Percentiles rank a stretch among this genome's conserved stretches.
These are phyloP conservation scores for Pseudozyma hubeiensis DNA, from an alignment of 1,284 basidiomycete species.

Conservation along the genomic window DNA sequence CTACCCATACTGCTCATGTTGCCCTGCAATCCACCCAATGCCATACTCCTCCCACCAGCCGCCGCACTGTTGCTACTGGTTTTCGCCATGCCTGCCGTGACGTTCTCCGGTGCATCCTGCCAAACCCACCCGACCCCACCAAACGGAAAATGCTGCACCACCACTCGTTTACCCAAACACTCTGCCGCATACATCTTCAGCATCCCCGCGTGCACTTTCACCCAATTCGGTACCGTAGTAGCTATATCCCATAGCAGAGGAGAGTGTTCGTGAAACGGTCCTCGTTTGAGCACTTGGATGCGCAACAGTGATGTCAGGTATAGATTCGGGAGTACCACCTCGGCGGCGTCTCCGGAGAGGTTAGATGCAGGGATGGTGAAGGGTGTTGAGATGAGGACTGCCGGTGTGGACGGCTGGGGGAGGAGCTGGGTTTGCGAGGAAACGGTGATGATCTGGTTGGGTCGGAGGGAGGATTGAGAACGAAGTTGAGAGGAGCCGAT, in stretches of 20 bases:
- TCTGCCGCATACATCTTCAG: slow-evolving; percentile 98
- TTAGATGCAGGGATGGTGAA: not conserved
- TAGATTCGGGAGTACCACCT: slow-evolving; percentile 51
- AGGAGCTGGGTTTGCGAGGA: slow-evolving; percentile 21
- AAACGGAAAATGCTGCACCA: slow-evolving; percentile 92
- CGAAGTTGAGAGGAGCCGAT: slow-evolving; percentile 91
- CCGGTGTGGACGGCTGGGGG: not conserved
- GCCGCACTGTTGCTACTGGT: not conserved
- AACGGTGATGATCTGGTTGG: slow-evolving; percentile 8
- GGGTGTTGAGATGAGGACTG: slow-evolving; percentile 16
- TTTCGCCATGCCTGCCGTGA: not conserved
- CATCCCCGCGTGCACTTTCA: slow-evolving; percentile 87
- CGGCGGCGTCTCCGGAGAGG: not conserved
- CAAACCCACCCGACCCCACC: slow-evolving; percentile 71
- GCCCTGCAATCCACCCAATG: slow-evolving; percentile 25
- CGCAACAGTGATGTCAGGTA: slow-evolving; percentile 76
- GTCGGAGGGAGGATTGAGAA: slow-evolving; percentile 21
- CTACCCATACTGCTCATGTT: slow-evolving; percentile 45
- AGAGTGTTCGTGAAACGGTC: slow-evolving; percentile 62
- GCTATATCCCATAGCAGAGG: slow-evolving; percentile 90
- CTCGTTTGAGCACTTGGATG: slow-evolving; percentile 58
- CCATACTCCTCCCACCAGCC: slow-evolving; percentile 8
- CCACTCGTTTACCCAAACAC: slow-evolving; percentile 93
- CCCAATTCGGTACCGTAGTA: slow-evolving; percentile 84
- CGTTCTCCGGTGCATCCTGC: slow-evolving; percentile 1